phyloP scores from a whole-genome alignment of 257 asterid species.

The Jacaranda copaia region DNA sequence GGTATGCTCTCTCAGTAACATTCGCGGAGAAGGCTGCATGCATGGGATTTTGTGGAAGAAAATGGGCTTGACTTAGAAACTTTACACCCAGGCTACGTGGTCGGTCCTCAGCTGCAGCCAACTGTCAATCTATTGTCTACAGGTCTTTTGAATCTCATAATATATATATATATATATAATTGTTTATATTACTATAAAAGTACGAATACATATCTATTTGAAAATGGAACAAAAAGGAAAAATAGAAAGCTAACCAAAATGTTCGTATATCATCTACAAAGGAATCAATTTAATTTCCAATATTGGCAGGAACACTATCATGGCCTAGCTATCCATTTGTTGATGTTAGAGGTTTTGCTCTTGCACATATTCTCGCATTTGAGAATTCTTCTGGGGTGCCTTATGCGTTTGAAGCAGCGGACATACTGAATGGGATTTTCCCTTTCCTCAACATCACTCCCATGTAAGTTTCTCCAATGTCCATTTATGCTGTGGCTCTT shows the following conservation, averaged over 20 bases:
- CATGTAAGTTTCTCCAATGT: constrained; percentile 43
- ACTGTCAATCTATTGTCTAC: constrained; percentile 46
- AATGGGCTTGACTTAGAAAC: constrained; percentile 60
- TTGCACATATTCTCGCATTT: constrained; percentile 60
- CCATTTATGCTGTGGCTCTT: no score
- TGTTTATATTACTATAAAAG: no score
- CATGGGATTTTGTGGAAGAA: constrained; percentile 56
- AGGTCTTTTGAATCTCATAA: constrained; percentile 50
- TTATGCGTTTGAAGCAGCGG: constrained; percentile 43
- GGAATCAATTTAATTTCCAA: not conserved
- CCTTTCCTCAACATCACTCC: constrained; percentile 52
- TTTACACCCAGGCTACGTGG: constrained; percentile 60
- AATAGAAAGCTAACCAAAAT: no score
- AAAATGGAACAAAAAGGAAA: no score
- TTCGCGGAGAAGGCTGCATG: constrained; percentile 75
- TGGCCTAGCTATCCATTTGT: constrained; percentile 45
- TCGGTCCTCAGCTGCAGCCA: constrained; percentile 73
- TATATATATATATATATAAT: no score
- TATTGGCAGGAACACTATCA: constrained; percentile 44
- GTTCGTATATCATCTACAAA: not conserved
- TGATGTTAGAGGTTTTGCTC: constrained; percentile 68
- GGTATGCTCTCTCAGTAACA: constrained; percentile 59
- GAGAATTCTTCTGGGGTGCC: constrained; percentile 55
- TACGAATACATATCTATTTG: no score
- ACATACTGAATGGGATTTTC: constrained; percentile 44